A percentile compares a stretch with the other conserved stretches of the same genome.
These are phyloP conservation scores for Globisporangium acanthophoron DNA, from an alignment of 352 stramenopile genomes.

Conservation along the genomic window DNA sequence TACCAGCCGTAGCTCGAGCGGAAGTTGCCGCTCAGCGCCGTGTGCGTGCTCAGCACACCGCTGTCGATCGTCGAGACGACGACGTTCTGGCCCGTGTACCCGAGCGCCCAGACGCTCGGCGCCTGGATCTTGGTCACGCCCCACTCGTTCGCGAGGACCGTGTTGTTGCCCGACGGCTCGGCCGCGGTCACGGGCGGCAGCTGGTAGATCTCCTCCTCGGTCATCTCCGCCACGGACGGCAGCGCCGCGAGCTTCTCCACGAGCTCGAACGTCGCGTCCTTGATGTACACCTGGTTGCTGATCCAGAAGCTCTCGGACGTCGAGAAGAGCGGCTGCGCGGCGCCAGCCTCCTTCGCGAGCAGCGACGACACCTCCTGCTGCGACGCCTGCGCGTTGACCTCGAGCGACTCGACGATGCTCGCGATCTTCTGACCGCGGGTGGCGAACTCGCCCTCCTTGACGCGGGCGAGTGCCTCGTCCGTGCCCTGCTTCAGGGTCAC, in stretches of 20 bases:
- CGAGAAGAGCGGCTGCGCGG: slow-evolving; percentile 2
- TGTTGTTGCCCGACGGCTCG: background rate
- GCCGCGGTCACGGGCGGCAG: slow-evolving; percentile 1
- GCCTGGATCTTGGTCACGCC: slow-evolving; percentile 10
- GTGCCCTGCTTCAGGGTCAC: slow-evolving; percentile 16
- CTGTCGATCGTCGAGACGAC: slow-evolving; percentile 7
- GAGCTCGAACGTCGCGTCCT: slow-evolving; percentile 15
- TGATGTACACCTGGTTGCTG: slow-evolving; percentile 20
- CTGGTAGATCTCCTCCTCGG: slow-evolving; percentile 9
- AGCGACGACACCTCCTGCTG: slow-evolving; percentile 10
- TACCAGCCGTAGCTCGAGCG: slow-evolving; percentile 4
- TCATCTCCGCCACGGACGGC: slow-evolving; percentile 11
- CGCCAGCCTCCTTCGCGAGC: slow-evolving; percentile 1
- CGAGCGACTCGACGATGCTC: slow-evolving; percentile 6
- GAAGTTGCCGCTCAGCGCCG: background rate
- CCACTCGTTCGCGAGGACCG: slow-evolving; percentile 11
- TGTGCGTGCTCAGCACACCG: slow-evolving; percentile 1
- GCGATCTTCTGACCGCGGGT: slow-evolving; percentile 10
- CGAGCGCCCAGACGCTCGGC: slow-evolving; percentile 13
- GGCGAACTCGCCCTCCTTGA: slow-evolving; percentile 9
- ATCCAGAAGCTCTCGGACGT: slow-evolving; percentile 17
- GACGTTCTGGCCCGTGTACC: slow-evolving; percentile 8
- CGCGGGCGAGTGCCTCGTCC: background rate
- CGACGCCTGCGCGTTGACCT: slow-evolving; percentile 5
- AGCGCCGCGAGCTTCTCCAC: slow-evolving; percentile 17